A percentile compares a stretch with the other conserved stretches of the same genome.
Conservation (phyloP, 352 stramenopile species). For the Blastocystis sp. region DNA sequence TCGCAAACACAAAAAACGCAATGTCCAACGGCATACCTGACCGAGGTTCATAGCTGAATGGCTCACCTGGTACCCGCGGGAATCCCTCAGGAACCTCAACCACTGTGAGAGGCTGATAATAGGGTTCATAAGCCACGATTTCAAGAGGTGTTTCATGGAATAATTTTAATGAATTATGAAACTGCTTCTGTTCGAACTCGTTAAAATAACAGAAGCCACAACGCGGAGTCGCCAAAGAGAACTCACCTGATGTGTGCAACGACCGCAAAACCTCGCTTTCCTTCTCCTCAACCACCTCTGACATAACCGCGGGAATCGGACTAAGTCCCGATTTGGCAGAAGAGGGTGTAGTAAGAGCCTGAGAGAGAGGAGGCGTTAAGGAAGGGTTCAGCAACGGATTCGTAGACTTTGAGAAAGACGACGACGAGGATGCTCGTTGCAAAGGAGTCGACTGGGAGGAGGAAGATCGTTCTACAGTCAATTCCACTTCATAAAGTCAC, state of each 20-base stretch:
- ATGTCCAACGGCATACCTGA: not conserved
- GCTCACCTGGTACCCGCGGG: not conserved
- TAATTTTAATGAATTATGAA: not conserved
- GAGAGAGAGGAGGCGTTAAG: not conserved
- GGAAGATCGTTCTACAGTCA: too few species aligned
- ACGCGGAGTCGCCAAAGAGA: not conserved
- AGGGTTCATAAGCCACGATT: not conserved
- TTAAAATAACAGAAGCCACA: not conserved
- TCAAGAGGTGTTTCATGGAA: not conserved
- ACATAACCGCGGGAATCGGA: not conserved
- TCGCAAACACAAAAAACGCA: constrained; percentile 23
- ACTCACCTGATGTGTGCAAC: not conserved
- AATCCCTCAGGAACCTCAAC: constrained; percentile 1
- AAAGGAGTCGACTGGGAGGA: not conserved
- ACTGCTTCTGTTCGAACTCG: not conserved
- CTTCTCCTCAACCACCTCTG: not conserved
- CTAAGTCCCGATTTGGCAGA: not conserved
- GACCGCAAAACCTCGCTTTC: not conserved
- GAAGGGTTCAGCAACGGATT: not conserved
- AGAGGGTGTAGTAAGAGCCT: not conserved
- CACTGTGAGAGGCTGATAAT: not conserved
- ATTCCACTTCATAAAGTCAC: too few species aligned
- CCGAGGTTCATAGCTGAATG: not conserved
- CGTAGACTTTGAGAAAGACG: not conserved
- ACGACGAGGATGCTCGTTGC: not conserved